Percentiles rank a stretch among this genome's conserved stretches.
phyloP scores from a whole-genome alignment of 2,329 filamentous ascomycete species.

The Albophoma yamanashiensis region DNA sequence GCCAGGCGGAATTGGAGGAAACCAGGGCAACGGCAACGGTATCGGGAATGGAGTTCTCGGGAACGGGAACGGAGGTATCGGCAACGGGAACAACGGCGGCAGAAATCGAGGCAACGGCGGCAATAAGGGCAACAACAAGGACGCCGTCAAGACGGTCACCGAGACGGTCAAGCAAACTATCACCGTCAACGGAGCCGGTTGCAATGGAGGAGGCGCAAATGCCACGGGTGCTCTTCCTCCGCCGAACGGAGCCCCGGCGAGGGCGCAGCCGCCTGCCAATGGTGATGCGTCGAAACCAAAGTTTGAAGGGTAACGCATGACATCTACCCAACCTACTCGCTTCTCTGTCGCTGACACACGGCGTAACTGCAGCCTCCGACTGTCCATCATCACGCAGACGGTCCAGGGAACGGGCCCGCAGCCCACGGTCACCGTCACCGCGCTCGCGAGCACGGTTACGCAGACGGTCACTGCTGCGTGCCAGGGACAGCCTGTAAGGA shows the following conservation, averaged over 20 bases:
- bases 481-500: not conserved
- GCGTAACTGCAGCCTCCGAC: not conserved
- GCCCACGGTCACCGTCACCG: conserved; percentile 8
- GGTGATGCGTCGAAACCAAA: not conserved
- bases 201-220: not conserved
- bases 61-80: not conserved
- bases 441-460: conserved; percentile 3
- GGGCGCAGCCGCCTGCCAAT: not conserved
- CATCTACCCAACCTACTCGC: not conserved
- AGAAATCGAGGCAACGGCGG: not conserved
- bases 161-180: conserved; percentile 6
- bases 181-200: conserved; percentile 2
- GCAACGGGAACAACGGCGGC: not conserved
- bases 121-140: not conserved
- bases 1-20: not conserved
- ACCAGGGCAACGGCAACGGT: not conserved
- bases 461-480: conserved; percentile 3
- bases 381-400: conserved; percentile 7
- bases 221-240: not conserved
- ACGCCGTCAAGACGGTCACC: conserved; percentile 3
- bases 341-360: not conserved
- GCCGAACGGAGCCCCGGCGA: not conserved
- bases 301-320: conserved; percentile 9
- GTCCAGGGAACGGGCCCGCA: not conserved
- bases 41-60: too few species aligned